These are phyloP conservation scores for Boeremia lycopersici DNA, from an alignment of 2,329 filamentous ascomycete species.

Conservation along the genomic window DNA sequence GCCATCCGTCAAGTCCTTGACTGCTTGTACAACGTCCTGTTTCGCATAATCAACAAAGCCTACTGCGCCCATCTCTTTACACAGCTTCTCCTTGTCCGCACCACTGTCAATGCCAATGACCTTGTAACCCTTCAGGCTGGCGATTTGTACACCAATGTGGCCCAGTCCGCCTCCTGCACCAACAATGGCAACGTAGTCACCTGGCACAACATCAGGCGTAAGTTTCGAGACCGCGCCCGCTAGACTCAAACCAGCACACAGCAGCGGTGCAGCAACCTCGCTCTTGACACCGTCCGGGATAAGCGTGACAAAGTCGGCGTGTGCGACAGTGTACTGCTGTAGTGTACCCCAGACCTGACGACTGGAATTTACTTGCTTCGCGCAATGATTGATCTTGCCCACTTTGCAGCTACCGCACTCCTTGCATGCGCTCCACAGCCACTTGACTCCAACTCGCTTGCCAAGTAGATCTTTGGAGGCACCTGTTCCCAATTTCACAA, in stretches of 20 bases:
- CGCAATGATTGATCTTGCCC: constrained; percentile 51
- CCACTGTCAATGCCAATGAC: constrained; percentile 84
- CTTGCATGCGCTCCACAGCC: constrained; percentile 53
- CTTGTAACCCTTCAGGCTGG: constrained; percentile 81
- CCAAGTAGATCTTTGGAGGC: constrained; percentile 38
- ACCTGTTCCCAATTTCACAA: constrained; percentile 45
- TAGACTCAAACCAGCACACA: constrained; percentile 58
- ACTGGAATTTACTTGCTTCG: constrained; percentile 51
- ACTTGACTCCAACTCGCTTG: constrained; percentile 53
- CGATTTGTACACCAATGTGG: constrained; percentile 78
- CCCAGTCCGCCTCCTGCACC: constrained; percentile 85
- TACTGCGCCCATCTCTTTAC: constrained; percentile 70
- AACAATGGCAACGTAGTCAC: constrained; percentile 79
- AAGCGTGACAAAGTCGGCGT: constrained; percentile 39
- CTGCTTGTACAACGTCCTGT: constrained; percentile 49
- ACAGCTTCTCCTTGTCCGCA: constrained; percentile 76
- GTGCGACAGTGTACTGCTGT: constrained; percentile 45
- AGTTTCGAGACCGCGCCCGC: constrained; percentile 87
- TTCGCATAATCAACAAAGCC: constrained; percentile 80
- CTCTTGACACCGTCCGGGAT: constrained; percentile 47
- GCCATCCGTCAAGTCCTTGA: constrained; percentile 49
- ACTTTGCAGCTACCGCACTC: constrained; percentile 45
- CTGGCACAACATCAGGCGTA: constrained; percentile 72
- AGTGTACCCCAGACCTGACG: constrained; percentile 45
- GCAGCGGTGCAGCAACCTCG: constrained; percentile 44